phyloP scores from a whole-genome alignment of 306 rosid species.

The Vicia sativa region DNA sequence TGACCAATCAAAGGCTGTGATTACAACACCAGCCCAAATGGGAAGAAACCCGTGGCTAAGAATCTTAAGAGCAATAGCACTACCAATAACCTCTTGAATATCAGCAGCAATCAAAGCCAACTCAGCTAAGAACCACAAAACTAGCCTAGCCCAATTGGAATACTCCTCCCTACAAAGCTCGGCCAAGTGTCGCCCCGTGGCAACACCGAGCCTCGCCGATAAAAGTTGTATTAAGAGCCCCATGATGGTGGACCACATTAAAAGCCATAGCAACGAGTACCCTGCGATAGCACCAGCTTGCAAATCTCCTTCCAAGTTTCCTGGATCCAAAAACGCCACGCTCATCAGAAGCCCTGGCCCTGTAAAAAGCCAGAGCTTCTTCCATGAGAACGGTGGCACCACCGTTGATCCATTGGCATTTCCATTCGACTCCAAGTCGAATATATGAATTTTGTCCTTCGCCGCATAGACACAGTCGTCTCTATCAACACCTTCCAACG shows the following conservation, averaged over 20 bases:
- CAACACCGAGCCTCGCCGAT: constrained; percentile 73
- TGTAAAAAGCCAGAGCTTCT: constrained; percentile 72
- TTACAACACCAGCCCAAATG: constrained; percentile 76
- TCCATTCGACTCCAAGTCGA: constrained; percentile 34
- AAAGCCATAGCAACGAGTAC: constrained; percentile 68
- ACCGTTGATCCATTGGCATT: neutral
- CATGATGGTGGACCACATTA: constrained; percentile 75
- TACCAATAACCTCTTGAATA: constrained; percentile 82
- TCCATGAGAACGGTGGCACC: constrained; percentile 68
- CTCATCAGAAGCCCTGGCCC: constrained; percentile 83
- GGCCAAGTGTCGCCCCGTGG: constrained; percentile 72
- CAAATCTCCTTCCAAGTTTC: constrained; percentile 71
- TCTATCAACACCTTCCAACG: neutral
- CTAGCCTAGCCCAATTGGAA: constrained; percentile 59
- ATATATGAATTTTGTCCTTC: constrained; percentile 49
- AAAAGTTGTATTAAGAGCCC: constrained; percentile 65
- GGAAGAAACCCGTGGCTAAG: constrained; percentile 70
- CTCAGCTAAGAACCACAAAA: constrained; percentile 68
- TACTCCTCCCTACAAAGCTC: constrained; percentile 80
- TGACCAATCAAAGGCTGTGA: constrained; percentile 74
- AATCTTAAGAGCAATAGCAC: constrained; percentile 79
- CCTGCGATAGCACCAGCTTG: constrained; percentile 73
- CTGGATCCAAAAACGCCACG: constrained; percentile 78
- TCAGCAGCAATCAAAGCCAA: constrained; percentile 76
- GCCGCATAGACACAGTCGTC: constrained; percentile 38